Conservation (phyloP, 352 stramenopile genomes). For the Stramenopiles sp. region DNA sequence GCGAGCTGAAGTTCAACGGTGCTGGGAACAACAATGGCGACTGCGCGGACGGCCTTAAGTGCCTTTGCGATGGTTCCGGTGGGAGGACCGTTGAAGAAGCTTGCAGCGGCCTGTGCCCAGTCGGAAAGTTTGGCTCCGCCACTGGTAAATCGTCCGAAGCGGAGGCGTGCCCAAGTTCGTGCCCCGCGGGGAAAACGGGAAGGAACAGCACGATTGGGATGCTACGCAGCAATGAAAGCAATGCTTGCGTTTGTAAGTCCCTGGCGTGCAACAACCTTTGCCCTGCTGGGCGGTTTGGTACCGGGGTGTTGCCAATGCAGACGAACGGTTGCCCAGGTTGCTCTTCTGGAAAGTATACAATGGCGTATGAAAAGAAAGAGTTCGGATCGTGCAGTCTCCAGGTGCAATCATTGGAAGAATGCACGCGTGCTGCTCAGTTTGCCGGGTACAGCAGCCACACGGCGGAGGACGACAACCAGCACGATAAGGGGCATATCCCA, state of each 20-base stretch:
- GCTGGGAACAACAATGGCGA: background rate
- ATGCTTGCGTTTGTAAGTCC: background rate
- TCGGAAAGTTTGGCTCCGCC: constrained; percentile 1
- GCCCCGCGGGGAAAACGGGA: background rate
- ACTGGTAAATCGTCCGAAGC: background rate
- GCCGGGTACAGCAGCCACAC: background rate
- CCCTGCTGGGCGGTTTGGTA: background rate
- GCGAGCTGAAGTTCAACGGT: background rate
- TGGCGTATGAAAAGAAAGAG: background rate
- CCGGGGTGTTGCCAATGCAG: background rate
- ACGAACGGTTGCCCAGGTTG: background rate
- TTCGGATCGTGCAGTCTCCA: background rate
- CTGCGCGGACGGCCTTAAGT: background rate
- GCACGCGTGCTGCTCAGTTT: background rate
- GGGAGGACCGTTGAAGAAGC: background rate
- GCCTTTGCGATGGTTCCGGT: background rate
- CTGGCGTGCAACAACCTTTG: background rate
- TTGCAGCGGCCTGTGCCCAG: background rate
- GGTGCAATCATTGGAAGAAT: background rate
- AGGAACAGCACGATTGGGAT: background rate
- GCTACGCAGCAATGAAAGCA: background rate
- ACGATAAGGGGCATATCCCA: background rate
- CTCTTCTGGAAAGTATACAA: background rate
- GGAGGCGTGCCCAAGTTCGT: background rate
- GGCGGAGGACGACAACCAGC: background rate